Evolutionary conservation across 441 rosid species (phyloP), one percentile per base, ranked within the genome.

Genomic region (Brassica balearica): DNA sequence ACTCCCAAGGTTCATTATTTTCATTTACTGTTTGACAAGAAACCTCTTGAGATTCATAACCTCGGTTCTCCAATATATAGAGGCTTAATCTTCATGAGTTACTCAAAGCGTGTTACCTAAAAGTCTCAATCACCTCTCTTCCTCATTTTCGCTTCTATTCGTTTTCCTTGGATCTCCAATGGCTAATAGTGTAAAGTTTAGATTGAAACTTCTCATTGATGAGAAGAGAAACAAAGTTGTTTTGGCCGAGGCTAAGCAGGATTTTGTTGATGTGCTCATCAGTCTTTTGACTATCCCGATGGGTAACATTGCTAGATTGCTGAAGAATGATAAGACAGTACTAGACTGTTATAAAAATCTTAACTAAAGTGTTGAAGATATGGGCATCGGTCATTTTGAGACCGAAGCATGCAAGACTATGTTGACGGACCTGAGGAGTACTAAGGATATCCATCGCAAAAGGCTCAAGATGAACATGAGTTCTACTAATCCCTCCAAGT

Each of bases 161-260:
- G 20, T 17, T 9, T 34, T 15, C 23, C 3, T 64, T 14, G 20
- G 10, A 36, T 15, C 48, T 36, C 4, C 27, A 51, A 74, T 74
- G 72, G 19, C 43, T n/a, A 23, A 9, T 1, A 74, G 19, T 55
- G 43, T 41, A 0, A 77, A 63, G 48, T 34, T 77, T 14, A 77
- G 71, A 0, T 20, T 77, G 72, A 77, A 59, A 72, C 72, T 77
- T 66, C 62, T 38, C 4, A n/a, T 71, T 4, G 81, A 77, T 46
- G 72, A 56, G 38, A 41, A 43, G 27, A 65, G 9, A 65, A 64
- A 77, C 62, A 56, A 59, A 27, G 77, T 77, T 65, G 62, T 77
- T 3, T 66, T 71, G 36, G 77, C 81, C 15, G 81, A 77, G 20
- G 68, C 77, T 25, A 53, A 2, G 29, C 65, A 65, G 2, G 81